These are phyloP conservation scores for Microthlaspi erraticum DNA, from an alignment of 345 rosid genomes.

Conservation along the genomic window DNA sequence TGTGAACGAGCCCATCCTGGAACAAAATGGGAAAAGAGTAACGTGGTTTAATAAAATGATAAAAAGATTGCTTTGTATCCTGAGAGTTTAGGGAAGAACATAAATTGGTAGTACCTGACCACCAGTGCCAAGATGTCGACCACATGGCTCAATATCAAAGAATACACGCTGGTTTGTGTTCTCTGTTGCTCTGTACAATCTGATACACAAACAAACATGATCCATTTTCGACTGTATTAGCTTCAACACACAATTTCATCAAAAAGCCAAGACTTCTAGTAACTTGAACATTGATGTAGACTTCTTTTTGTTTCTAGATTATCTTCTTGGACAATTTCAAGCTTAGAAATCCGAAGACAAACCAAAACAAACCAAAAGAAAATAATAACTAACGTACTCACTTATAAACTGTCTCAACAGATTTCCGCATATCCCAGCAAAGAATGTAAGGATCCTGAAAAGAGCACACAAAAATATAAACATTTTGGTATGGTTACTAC, in stretches of 20 bases:
- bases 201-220: constrained; percentile 36
- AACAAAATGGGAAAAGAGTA: background rate
- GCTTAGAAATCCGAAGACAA: constrained; percentile 19
- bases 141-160: constrained; percentile 84
- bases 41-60: background rate
- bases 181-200: constrained; percentile 86
- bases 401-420: constrained; percentile 92
- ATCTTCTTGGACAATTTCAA: background rate
- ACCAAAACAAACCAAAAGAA: background rate
- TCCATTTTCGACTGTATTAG: background rate
- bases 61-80: background rate
- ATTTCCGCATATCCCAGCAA: constrained; percentile 92
- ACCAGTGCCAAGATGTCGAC: constrained; percentile 88
- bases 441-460: constrained; percentile 88
- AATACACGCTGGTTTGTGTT: constrained; percentile 87
- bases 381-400: constrained; percentile 45
- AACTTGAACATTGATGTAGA: constrained; percentile 5
- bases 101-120: constrained; percentile 96
- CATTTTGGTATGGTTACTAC: constrained; percentile 1
- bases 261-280: constrained; percentile 1
- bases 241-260: background rate
- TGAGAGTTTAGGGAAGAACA: no score
- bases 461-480: constrained; percentile 11
- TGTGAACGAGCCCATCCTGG: constrained; percentile 93
- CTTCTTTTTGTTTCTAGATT: constrained; percentile 5